These are phyloP conservation scores for Coemansia sp. DNA, from an alignment of 192 early-diverging fungal genomes.

Conservation along the genomic window DNA sequence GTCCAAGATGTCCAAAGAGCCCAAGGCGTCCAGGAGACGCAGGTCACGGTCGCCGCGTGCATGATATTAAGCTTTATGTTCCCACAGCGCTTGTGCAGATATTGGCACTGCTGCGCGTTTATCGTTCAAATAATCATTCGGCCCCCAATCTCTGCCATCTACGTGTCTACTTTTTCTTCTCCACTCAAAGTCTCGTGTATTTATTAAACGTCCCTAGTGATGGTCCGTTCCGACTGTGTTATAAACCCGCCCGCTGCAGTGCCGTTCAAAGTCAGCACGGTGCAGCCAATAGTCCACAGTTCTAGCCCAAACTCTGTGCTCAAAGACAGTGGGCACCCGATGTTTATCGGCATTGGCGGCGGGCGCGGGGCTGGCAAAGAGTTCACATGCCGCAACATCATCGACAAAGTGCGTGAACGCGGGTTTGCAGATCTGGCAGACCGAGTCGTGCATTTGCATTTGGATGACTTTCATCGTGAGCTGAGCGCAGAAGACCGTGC, in stretches of 20 bases:
- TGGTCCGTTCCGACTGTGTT: constrained; percentile 42
- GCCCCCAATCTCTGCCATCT: too few relatives aligned
- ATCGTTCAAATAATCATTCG: too few relatives aligned
- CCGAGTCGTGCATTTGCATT: constrained; percentile 58
- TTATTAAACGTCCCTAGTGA: background rate
- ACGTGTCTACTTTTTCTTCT: background rate
- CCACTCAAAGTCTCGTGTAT: background rate
- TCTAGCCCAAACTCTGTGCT: too few relatives aligned
- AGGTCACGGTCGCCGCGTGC: background rate
- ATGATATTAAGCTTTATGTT: background rate
- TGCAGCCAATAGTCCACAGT: background rate
- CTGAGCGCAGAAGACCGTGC: constrained; percentile 57
- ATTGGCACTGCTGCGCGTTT: too few relatives aligned
- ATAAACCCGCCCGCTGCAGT: constrained; percentile 39
- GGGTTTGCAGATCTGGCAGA: constrained; percentile 53
- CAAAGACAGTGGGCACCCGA: constrained; percentile 15
- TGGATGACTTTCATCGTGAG: constrained; percentile 68
- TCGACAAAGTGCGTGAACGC: constrained; percentile 46
- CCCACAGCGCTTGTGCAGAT: background rate
- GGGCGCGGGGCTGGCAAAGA: constrained; percentile 55
- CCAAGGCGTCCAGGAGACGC: background rate
- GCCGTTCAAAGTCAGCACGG: constrained; percentile 21
- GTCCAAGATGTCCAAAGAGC: too few relatives aligned
- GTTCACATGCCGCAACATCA: constrained; percentile 42
- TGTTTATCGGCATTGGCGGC: constrained; percentile 56